These are phyloP conservation scores for Gracilaria gracilis DNA, from an alignment of 23 red algal genomes.

Conservation along the genomic window DNA sequence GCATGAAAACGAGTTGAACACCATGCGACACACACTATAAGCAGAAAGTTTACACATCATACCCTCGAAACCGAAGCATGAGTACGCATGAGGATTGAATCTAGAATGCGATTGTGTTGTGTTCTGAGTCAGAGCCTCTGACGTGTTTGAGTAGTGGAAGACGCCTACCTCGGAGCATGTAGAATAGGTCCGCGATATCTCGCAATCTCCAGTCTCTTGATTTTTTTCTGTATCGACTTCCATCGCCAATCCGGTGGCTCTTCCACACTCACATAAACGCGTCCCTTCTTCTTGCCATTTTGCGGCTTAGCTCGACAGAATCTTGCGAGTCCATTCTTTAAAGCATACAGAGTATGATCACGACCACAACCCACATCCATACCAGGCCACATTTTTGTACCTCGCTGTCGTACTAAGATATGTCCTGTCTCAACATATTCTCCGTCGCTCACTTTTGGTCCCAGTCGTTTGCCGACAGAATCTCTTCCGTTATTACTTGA, in stretches of 20 bases:
- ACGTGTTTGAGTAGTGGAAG: neutral
- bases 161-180: conserved; percentile 54
- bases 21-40: neutral
- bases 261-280: conserved; percentile 59
- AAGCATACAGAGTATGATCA: conserved; percentile 84
- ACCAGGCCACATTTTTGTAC: conserved; percentile 64
- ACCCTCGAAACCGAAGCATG: neutral
- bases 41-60: neutral
- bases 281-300: conserved; percentile 2
- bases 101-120: no score
- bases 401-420: conserved; percentile 83
- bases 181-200: conserved; percentile 55
- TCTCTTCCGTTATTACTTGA: conserved; percentile 77
- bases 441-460: conserved; percentile 77
- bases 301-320: conserved; percentile 51
- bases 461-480: conserved; percentile 67
- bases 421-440: conserved; percentile 75
- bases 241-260: conserved; percentile 23
- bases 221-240: conserved; percentile 36
- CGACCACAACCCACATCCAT: conserved; percentile 74
- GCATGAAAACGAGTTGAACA: no score
- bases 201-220: conserved; percentile 42
- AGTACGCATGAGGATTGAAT: no score
- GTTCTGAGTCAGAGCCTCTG: no score
- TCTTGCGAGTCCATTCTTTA: conserved; percentile 56